Evolutionary conservation across 2,329 filamentous ascomycete species (phyloP), one percentile per base, ranked within the genome.

Genomic region (Aquanectria penicillioides): DNA sequence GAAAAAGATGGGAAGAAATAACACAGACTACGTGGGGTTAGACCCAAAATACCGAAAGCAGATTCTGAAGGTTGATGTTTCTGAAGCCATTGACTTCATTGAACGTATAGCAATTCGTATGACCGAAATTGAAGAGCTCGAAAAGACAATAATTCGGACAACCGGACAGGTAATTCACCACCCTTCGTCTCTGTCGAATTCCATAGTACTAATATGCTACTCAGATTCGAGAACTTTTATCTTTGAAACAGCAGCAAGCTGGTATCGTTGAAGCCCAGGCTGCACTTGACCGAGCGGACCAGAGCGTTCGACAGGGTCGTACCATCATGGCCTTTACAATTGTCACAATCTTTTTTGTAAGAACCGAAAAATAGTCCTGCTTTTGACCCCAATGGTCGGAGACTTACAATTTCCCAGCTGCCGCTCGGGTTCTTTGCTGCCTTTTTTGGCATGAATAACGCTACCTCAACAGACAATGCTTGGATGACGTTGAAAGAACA

Each of bases 241-340:
- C 41, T 6, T 28, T 46, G 12, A 46, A 46, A 23, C 41, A 46
- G 18, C 41, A 46, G 13, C 41, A 46, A 23, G 41, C 41, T 8
- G 33, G 41, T 28, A 46, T 46, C 12, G 26, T 46, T 10, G 41
- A 46, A n/a, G 41, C 41, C 17, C 22, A 28, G 18, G 41, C 41
- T 5, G 28, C 41, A 11, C 41, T 46, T 0, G 41, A 46, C 12
- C 28, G 41, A 3, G 41, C 41, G 3, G 23, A 46, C 9, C 26
- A 46, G 28, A 33, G 26, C 1, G 18, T 46, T n/a, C 29, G 23
- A 20, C 41, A 46, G 8, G 41, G 41, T 1, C 41, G 41, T 13
- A 20, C 41, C 7, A 46, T 46, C 41, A 46, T 46, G 41, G 41
- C 41, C 6, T 46, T 46, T 23, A 46, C 41, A n/a, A 20, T 46